Base-by-base conservation (phyloP, 2,329 filamentous ascomycete species). In the Fusarium multiceps region DNA sequence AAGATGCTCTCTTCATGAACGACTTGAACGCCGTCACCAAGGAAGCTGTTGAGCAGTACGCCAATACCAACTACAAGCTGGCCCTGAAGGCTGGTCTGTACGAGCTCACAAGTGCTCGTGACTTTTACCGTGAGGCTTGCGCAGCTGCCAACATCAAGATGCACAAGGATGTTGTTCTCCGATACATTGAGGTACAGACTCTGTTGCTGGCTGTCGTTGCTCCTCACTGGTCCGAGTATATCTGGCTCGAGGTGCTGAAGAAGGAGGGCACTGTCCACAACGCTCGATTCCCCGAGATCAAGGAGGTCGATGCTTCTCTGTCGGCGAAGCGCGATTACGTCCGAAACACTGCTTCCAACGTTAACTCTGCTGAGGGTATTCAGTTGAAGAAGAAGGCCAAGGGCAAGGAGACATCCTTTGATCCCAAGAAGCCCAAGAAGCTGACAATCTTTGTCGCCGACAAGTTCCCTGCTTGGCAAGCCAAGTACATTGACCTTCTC, bases 161-260 rank as follows among this genome's bases (percentile, higher is more conserved):
- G 91, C 94, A 98, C 83, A 88, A 89, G 73, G 92, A 94, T 71
- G 84, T 97, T 13, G 86, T 95, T 32, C 82, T 88, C 73, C 88
- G 90, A 72, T 99, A 96, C 81, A 89, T 97, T 72, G 92, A 97
- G 82, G 86, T 97, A 21, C 95, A 98, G 80, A 90, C 92, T 47
- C 86, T 97, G 53, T 86, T 98, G 76, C 83, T 98, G 72, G 87
- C 91, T 5, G 92, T 94, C 54, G 90, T 98, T 68, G 91, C 95
- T 4, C 95, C 96, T 62, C 96, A 99, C 82, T 98, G 94, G 91
- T 86, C 93, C 48, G 96, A 99, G 78, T 92, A 97, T 81, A 89
- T 99, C 78, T 98, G 94, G 93, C 88, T 92, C 57, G 95, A 98
- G 81, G 89, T 98, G 3, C 88, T 99, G 65, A 89, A 92, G 78